Base-by-base conservation (phyloP, 768 basidiomycete genomes). In the Chlorophyllum brunneum region DNA sequence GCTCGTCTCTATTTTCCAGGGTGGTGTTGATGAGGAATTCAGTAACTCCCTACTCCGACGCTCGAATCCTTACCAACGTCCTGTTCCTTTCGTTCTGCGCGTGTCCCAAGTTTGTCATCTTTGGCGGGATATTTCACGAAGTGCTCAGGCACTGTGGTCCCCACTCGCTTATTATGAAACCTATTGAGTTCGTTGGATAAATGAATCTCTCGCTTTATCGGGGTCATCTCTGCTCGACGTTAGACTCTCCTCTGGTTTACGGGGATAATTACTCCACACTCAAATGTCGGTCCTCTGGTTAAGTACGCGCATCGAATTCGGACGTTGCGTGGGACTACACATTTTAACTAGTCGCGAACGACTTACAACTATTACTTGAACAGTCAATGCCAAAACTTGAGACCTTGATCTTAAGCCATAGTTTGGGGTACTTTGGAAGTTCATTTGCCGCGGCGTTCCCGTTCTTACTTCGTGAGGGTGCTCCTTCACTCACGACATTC, bases 41-140 rank as follows among this genome's bases (percentile, higher is more conserved):
- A 5, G n/a, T 15, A 18, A 6, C 27, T 39, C 48, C 10, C 29
- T 50, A 11, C 13, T 29, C 48, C 16, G 18, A 31, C 48, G 24
- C 26, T 5, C 16, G n/a, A 50, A 50, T 13, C 48, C 48, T 20
- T 50, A 30, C 39, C 48, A 31, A 5, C 48, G 39, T 15, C 48
- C 18, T 13, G 15, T 39, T 20, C 39, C 48, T n/a, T 50, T 50
- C 27, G 23, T 40, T 20, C 16, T 15, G 18, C 48, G 37, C 15
- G 48, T 31, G 15, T 50, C 48, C 29, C 48, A 50, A 20, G 48
- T 50, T n/a, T 50, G 48, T 30, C 48, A 18, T 20, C 10, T 41
- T 20, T 50, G 48, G 48, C 38, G 38, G 20, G 37, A 50, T 4
- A 11, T 40, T 20, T 29, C 48, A 8, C 24, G 38, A 15, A 50